These are phyloP conservation scores for Echria macrotheca DNA, from an alignment of 495 filamentous ascomycete genomes.

Conservation along the genomic window DNA sequence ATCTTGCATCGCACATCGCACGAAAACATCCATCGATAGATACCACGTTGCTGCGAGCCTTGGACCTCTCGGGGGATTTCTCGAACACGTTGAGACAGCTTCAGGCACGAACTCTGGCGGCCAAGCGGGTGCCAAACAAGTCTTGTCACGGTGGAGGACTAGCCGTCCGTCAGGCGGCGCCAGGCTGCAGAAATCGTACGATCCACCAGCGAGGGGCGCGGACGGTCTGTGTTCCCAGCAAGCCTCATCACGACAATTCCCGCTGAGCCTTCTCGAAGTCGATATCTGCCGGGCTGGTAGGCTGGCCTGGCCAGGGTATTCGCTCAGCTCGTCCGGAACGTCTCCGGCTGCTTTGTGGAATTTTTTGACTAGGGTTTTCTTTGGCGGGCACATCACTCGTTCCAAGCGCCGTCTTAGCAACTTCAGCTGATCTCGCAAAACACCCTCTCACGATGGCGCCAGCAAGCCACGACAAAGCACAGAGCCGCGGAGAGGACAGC, in stretches of 20 bases:
- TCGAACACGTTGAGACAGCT: not conserved
- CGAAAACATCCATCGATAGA: no score
- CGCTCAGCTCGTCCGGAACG: not conserved
- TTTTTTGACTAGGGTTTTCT: not conserved
- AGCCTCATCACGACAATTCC: not conserved
- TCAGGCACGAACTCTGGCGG: not conserved
- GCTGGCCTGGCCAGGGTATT: no score
- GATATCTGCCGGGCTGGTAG: not conserved
- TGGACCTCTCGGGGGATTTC: not conserved
- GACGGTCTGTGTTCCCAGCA: not conserved
- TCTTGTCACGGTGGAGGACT: slow-evolving; percentile 6
- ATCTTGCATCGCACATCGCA: slow-evolving; percentile 1
- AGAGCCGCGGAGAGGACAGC: not conserved
- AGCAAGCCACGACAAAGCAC: not conserved
- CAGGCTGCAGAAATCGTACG: slow-evolving; percentile 25
- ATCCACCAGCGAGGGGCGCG: slow-evolving; percentile 5
- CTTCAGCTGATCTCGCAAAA: not conserved
- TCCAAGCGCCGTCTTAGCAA: no score
- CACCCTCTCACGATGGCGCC: slow-evolving; percentile 5
- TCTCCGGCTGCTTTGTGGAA: not conserved
- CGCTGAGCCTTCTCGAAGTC: not conserved
- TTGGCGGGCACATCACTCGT: not conserved
- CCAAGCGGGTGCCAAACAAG: slow-evolving; percentile 4
- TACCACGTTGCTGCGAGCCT: not conserved
- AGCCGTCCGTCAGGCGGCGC: slow-evolving; percentile 10